A percentile compares a stretch with the other conserved stretches of the same genome.
Evolutionary conservation across 306 rosid genomes (phyloP).

Genomic region (Cucurbita pepo): DNA sequence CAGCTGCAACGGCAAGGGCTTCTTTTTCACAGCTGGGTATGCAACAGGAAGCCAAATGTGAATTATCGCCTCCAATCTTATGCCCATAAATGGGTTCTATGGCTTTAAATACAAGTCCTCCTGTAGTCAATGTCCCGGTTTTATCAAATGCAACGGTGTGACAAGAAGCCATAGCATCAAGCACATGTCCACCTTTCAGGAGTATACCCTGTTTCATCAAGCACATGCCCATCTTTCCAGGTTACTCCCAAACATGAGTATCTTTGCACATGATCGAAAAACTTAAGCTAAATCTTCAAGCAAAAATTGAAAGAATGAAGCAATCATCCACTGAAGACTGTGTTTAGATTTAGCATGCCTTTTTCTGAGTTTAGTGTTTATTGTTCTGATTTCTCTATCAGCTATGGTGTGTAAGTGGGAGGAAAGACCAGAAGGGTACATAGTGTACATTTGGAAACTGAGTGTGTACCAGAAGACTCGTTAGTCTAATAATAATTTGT

Average conservation of each 20-base stretch:
- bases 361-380: neutral
- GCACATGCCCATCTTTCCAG: neutral
- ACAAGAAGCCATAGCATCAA: constrained; percentile 92
- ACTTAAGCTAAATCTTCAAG: neutral
- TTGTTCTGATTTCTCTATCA: neutral
- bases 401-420: neutral
- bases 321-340: neutral
- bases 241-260: neutral
- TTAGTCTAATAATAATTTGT: neutral
- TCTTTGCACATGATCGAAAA: neutral
- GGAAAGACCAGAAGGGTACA: neutral
- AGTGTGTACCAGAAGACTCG: neutral
- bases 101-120: constrained; percentile 82
- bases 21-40: constrained; percentile 87
- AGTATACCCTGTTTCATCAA: constrained; percentile 55
- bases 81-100: constrained; percentile 95
- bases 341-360: neutral
- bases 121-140: constrained; percentile 95
- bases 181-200: constrained; percentile 90
- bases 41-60: constrained; percentile 51
- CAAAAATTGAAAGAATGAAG: neutral
- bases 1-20: constrained; percentile 98
- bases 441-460: neutral
- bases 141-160: constrained; percentile 90
- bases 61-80: constrained; percentile 12